phyloP scores from a whole-genome alignment of 352 stramenopile genomes.

The Pythium vanterpoolii region DNA sequence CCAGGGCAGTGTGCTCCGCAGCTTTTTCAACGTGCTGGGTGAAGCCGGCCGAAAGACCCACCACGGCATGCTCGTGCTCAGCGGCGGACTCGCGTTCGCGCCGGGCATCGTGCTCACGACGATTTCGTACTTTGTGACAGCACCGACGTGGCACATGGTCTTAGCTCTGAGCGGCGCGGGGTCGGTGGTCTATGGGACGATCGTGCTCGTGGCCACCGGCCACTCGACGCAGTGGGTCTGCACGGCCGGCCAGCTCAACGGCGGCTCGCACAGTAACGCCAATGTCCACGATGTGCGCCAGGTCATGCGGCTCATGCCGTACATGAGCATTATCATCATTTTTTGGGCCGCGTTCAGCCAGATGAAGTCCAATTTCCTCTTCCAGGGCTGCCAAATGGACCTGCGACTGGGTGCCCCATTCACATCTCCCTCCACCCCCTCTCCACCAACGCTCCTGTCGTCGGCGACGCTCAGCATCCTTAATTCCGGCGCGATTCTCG shows the following conservation, averaged over 20 bases:
- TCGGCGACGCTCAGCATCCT: constrained; percentile 87
- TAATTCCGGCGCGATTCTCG: constrained; percentile 87
- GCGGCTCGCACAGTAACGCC: constrained; percentile 46
- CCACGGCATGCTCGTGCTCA: constrained; percentile 55
- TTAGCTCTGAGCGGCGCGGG: constrained; percentile 53
- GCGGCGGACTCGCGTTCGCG: constrained; percentile 61
- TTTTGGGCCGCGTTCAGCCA: constrained; percentile 86
- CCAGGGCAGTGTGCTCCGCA: constrained; percentile 70
- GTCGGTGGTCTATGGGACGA: constrained; percentile 59
- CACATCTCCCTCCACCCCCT: too few relatives aligned
- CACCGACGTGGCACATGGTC: constrained; percentile 49
- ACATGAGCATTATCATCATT: constrained; percentile 80
- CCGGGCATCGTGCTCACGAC: constrained; percentile 79
- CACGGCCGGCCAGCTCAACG: constrained; percentile 37
- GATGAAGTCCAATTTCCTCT: constrained; percentile 81
- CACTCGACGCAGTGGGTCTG: constrained; percentile 59
- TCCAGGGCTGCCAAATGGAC: constrained; percentile 91
- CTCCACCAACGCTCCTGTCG: constrained; percentile 65
- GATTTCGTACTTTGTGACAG: constrained; percentile 75
- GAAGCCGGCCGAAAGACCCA: constrained; percentile 53
- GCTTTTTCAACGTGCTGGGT: constrained; percentile 65
- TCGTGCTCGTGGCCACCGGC: constrained; percentile 65
- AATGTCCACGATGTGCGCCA: constrained; percentile 73
- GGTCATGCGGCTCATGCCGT: constrained; percentile 74
- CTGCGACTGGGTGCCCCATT: constrained; percentile 57